These are phyloP conservation scores for Cystoderma amianthinum DNA, from an alignment of 768 basidiomycete genomes.

Conservation along the genomic window DNA sequence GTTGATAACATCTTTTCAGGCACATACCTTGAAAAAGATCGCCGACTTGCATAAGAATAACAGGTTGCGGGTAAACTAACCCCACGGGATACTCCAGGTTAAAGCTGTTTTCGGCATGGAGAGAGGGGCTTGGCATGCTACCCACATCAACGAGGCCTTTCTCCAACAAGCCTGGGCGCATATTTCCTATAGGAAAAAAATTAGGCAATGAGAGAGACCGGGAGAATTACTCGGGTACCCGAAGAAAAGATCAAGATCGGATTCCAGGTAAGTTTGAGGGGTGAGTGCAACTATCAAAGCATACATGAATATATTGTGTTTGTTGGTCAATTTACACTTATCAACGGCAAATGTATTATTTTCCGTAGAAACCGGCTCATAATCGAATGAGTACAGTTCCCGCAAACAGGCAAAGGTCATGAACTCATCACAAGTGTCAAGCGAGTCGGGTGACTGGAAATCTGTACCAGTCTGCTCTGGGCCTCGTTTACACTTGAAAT, in stretches of 20 bases:
- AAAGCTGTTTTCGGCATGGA: constrained; percentile 46
- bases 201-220: constrained; percentile 22
- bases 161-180: constrained; percentile 2
- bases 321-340: constrained; percentile 14
- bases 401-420: constrained; percentile 31
- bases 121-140: constrained; percentile 22
- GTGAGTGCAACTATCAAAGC: constrained; percentile 42
- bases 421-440: constrained; percentile 21
- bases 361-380: constrained; percentile 16
- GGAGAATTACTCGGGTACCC: constrained; percentile 23
- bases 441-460: constrained; percentile 14
- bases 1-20: neutral
- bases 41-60: constrained; percentile 34
- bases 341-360: constrained; percentile 32
- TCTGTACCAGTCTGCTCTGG: constrained; percentile 11
- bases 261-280: constrained; percentile 37
- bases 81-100: constrained; percentile 49
- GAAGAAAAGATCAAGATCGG: constrained; percentile 38
- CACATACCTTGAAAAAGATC: constrained; percentile 26
- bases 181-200: constrained; percentile 4
- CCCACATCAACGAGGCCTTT: constrained; percentile 27
- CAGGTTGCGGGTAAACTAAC: constrained; percentile 28
- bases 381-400: constrained; percentile 27
- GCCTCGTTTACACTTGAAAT: constrained; percentile 12
- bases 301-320: constrained; percentile 23